Base-by-base conservation (phyloP, 2,329 filamentous ascomycete species). In the Sporothrix dimorphospora region DNA sequence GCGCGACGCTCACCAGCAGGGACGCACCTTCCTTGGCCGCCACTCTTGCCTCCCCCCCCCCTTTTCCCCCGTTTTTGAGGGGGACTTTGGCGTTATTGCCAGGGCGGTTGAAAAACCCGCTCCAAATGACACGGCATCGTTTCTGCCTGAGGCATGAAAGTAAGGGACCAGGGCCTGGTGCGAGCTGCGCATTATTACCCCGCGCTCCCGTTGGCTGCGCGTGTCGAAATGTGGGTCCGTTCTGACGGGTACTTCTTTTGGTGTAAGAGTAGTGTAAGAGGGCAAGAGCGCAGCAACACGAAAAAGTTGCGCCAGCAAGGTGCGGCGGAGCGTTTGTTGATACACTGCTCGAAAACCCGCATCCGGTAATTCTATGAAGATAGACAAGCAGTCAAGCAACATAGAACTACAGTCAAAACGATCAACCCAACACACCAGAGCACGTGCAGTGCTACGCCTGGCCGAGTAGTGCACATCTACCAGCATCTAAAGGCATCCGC, bases 81-180 rank as follows among this genome's bases (percentile, higher is more conserved):
- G 53, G 53, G 70, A 27, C 16, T 14, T 65, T 45, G 34, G 67
- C 34, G 61, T 34, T 45, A 66, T 72, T 72, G 71, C 51, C 61
- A 63, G n/a, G 42, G 3, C 40, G 3, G 34, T 55, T 42, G 57
- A 24, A 40, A 57, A 40, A n/a, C 34, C 38, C 47, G 51, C 30
- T 30, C 53, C 12, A 63, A 71, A 55, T 49, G 40, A 65, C 49
- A 21, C n/a, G 14, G 21, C 45, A 24, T 21, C 12, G 19, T 72
- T 59, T 38, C 27, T 74, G 73, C 73, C 73, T 74, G 61, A 74
- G 73, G 71, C 73, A 74, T 9, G 12, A 38, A 38, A 2, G 16
- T n/a, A 57, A 16, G n/a, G 9, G n/a, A 14, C 19, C 47, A 53
- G 30, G 45, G 24, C 30, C 30, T 9, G 45, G 6, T 30, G 61